Conservation (phyloP, 2,329 filamentous ascomycete genomes). For the Stemphylium vesicarium region DNA sequence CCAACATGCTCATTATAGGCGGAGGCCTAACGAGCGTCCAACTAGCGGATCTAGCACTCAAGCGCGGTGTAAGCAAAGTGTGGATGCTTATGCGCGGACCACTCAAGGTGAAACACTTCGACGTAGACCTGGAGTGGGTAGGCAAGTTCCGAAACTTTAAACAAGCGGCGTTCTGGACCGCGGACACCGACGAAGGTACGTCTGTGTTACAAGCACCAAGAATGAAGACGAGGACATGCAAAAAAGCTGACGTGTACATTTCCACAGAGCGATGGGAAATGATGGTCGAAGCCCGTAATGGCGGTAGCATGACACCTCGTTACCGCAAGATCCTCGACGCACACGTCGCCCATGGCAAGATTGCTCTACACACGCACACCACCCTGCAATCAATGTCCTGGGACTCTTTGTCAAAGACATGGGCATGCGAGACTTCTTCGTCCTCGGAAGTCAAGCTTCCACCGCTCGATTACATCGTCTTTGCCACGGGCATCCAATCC, state of each 20-base stretch:
- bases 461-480: constrained; percentile 71
- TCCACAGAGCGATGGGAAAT: constrained; percentile 67
- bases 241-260: neutral
- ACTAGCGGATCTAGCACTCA: constrained; percentile 70
- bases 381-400: constrained; percentile 61
- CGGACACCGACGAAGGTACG: constrained; percentile 68
- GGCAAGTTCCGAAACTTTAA: constrained; percentile 81
- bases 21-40: constrained; percentile 80
- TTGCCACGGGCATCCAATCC: constrained; percentile 74
- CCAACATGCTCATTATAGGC: constrained; percentile 73
- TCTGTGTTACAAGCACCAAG: neutral
- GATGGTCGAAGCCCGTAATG: constrained; percentile 69
- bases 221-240: too few species aligned
- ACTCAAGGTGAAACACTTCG: constrained; percentile 75
- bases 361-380: constrained; percentile 66
- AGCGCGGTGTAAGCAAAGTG: constrained; percentile 69
- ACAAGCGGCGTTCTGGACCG: constrained; percentile 78
- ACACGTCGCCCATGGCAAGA: constrained; percentile 59
- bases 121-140: constrained; percentile 79
- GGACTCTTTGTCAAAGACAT: constrained; percentile 53
- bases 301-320: constrained; percentile 75
- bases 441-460: constrained; percentile 59
- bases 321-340: constrained; percentile 71
- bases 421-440: constrained; percentile 17
- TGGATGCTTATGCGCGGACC: constrained; percentile 71